A percentile compares a stretch with the other conserved stretches of the same genome.
Evolutionary conservation across 225 moss, liverwort and hornwort genomes (phyloP).

Genomic region (Physcomitrium patens): DNA sequence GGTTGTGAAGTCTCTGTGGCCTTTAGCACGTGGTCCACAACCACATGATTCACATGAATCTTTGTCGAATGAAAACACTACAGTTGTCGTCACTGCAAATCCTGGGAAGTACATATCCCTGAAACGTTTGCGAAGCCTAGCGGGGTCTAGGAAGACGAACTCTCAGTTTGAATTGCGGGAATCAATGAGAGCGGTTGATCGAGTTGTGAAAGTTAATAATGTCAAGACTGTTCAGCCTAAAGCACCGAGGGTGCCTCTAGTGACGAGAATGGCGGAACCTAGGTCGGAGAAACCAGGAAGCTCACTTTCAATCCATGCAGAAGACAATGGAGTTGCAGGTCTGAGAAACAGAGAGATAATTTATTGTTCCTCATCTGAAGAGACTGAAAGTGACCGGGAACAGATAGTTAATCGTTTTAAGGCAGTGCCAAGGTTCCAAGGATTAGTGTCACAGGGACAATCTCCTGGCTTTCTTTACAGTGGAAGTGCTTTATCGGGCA

Average conservation of each 20-base stretch:
- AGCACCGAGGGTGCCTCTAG: constrained; percentile 24
- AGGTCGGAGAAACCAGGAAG: constrained; percentile 21
- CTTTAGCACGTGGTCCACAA: constrained; percentile 9
- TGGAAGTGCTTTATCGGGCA: constrained; percentile 26
- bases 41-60: constrained; percentile 24
- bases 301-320: constrained; percentile 15
- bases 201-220: constrained; percentile 20
- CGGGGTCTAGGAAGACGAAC: constrained; percentile 6
- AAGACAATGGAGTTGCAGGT: constrained; percentile 22
- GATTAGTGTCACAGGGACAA: constrained; percentile 34
- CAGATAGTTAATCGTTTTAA: constrained; percentile 37
- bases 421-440: constrained; percentile 38
- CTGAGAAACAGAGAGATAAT: constrained; percentile 24
- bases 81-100: constrained; percentile 35
- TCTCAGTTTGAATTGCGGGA: constrained; percentile 14
- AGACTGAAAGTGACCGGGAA: constrained; percentile 65
- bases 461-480: constrained; percentile 30
- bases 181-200: constrained; percentile 22
- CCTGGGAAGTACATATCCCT: constrained; percentile 31
- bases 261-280: constrained; percentile 9
- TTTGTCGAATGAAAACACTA: constrained; percentile 9
- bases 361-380: constrained; percentile 58
- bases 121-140: constrained; percentile 39
- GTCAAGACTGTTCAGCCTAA: constrained; percentile 40
- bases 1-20: constrained; percentile 67